Conservation (phyloP, 73 alveolate genomes). For the Paramecium tetraurelia region DNA sequence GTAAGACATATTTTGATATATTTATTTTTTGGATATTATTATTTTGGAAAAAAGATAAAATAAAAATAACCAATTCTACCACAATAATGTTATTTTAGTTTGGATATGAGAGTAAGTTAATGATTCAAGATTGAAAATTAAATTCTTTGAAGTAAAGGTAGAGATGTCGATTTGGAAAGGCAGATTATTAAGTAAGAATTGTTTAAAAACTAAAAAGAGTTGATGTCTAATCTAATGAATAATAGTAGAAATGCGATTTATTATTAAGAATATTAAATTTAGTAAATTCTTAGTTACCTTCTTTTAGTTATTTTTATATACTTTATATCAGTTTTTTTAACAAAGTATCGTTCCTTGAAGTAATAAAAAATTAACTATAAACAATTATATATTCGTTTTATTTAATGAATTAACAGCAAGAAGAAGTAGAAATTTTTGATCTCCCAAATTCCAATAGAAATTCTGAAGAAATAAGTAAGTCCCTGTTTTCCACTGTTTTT, state of each 20-base stretch:
- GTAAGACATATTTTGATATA: too few relatives aligned
- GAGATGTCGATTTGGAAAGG: too few relatives aligned
- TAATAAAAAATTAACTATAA: neutral
- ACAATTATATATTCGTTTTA: neutral
- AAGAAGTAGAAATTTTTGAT: neutral
- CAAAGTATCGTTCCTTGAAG: neutral
- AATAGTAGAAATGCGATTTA: neutral
- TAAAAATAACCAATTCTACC: too few relatives aligned
- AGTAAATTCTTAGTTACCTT: neutral
- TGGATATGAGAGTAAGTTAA: too few relatives aligned
- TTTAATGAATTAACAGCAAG: slow-evolving; percentile 22
- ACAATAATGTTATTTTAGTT: too few relatives aligned
- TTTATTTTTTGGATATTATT: too few relatives aligned
- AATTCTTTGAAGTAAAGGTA: too few relatives aligned
- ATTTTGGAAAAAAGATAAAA: too few relatives aligned
- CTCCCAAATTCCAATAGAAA: neutral
- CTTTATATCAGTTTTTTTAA: neutral
- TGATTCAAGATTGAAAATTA: too few relatives aligned
- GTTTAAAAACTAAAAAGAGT: too few relatives aligned
- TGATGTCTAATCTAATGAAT: too few relatives aligned
- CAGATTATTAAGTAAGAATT: too few relatives aligned
- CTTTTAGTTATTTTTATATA: neutral
- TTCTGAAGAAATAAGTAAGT: neutral
- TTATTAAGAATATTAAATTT: neutral
- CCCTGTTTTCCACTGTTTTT: slow-evolving; percentile 21